Percentiles rank a stretch among this genome's conserved stretches.
phyloP scores from a whole-genome alignment of 805 yeast species.

The Metschnikowia henanensis region DNA sequence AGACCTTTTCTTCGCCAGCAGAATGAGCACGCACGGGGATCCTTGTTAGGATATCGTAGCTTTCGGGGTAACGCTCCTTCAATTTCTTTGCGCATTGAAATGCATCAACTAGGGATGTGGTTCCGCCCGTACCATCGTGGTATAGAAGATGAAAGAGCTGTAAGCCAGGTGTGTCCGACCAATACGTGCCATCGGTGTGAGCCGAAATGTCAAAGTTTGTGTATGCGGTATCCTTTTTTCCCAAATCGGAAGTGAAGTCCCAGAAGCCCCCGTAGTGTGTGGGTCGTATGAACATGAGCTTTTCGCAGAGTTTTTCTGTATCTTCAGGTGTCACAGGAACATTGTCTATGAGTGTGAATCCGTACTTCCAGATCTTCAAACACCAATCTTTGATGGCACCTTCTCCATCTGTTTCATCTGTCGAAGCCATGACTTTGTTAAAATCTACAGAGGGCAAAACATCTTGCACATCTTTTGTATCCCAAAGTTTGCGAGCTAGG shows the following conservation, averaged over 20 bases:
- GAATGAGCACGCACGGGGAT: slow-evolving; percentile 66
- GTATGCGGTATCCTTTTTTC: slow-evolving; percentile 70
- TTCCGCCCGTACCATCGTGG: slow-evolving; percentile 69
- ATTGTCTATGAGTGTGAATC: slow-evolving; percentile 60
- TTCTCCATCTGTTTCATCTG: slow-evolving; percentile 29
- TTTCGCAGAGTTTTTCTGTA: slow-evolving; percentile 56
- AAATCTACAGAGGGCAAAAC: slow-evolving; percentile 50
- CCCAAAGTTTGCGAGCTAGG: slow-evolving; percentile 45
- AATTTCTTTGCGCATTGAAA: slow-evolving; percentile 57
- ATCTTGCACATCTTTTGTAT: slow-evolving; percentile 36
- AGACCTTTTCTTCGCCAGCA: slow-evolving; percentile 67
- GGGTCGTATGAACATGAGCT: slow-evolving; percentile 59
- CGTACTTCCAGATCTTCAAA: slow-evolving; percentile 51
- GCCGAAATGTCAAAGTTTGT: slow-evolving; percentile 62
- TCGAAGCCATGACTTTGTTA: slow-evolving; percentile 41
- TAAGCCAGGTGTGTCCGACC: slow-evolving; percentile 71
- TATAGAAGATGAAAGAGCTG: slow-evolving; percentile 64
- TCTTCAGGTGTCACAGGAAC: slow-evolving; percentile 61
- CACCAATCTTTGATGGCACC: slow-evolving; percentile 57
- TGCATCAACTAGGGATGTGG: slow-evolving; percentile 66
- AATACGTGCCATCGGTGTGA: slow-evolving; percentile 76
- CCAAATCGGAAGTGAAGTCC: slow-evolving; percentile 71
- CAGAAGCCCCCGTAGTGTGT: slow-evolving; percentile 83
- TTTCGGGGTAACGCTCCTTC: slow-evolving; percentile 46
- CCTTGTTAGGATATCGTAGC: slow-evolving; percentile 48